Evolutionary conservation across 176 grass and related monocot species (phyloP).

Genomic region (Avena sativa): DNA sequence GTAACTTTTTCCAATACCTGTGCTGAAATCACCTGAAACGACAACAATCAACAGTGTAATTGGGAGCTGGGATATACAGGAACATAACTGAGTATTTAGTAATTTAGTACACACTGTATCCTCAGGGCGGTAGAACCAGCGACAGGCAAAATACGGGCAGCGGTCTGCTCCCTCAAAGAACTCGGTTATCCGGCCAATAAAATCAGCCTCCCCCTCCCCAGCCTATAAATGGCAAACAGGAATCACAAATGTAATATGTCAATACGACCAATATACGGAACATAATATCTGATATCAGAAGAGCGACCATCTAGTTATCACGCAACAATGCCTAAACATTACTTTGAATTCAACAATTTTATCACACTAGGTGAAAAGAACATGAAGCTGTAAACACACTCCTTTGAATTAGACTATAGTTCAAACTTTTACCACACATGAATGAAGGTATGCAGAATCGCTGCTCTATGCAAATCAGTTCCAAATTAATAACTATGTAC

Average conservation of each 20-base stretch:
- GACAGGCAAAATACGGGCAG: slow-evolving; percentile 48
- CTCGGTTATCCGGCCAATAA: slow-evolving; percentile 74
- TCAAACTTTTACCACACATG: background rate
- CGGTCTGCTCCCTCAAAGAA: slow-evolving; percentile 62
- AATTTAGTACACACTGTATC: background rate
- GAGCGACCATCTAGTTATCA: background rate
- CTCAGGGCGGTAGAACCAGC: background rate
- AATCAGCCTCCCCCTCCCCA: slow-evolving; percentile 52
- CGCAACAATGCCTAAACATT: background rate
- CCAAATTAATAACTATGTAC: background rate
- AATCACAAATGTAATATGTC: background rate
- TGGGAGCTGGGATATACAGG: background rate
- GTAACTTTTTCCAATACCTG: slow-evolving; percentile 39
- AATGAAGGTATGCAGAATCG: background rate
- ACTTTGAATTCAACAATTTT: background rate
- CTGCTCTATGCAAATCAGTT: background rate
- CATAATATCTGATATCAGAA: background rate
- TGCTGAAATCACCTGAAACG: background rate
- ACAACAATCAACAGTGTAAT: background rate
- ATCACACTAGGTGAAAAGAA: background rate
- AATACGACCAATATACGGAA: background rate
- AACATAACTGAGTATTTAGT: background rate
- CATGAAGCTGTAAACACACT: too few relatives aligned
- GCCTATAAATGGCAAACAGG: slow-evolving; percentile 43
- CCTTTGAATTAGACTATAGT: too few relatives aligned